phyloP scores from a whole-genome alignment of 2,329 filamentous ascomycete species.

The Conoideocrella luteorostrata region DNA sequence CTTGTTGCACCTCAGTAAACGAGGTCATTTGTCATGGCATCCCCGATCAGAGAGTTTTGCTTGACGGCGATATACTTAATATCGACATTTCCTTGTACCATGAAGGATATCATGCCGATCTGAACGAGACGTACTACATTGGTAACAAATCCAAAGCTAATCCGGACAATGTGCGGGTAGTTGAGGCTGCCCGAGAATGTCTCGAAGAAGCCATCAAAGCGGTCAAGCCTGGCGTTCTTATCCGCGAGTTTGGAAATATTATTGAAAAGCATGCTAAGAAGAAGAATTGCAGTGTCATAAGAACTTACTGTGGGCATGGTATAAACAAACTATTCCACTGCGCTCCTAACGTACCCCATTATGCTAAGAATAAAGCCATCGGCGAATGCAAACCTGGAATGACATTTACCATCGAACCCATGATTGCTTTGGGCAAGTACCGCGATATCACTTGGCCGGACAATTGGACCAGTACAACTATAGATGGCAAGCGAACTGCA shows the following conservation, averaged over 20 bases:
- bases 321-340: conserved; percentile 92
- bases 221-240: conserved; percentile 87
- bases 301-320: conserved; percentile 93
- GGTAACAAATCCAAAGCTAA: conserved; percentile 80
- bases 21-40: conserved; percentile 99
- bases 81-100: conserved; percentile 95
- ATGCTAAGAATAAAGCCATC: conserved; percentile 96
- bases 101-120: conserved; percentile 87
- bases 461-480: conserved; percentile 94
- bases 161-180: conserved; percentile 80
- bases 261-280: conserved; percentile 94
- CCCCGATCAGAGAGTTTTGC: conserved; percentile 77
- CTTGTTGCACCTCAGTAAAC: conserved; percentile 91
- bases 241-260: conserved; percentile 86
- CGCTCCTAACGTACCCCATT: conserved; percentile 91
- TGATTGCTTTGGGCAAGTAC: conserved; percentile 90
- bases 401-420: conserved; percentile 98
- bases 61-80: conserved; percentile 95
- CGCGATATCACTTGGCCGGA: conserved; percentile 96
- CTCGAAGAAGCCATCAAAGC: conserved; percentile 84
- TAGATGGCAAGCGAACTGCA: conserved; percentile 81
- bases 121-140: conserved; percentile 99
- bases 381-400: conserved; percentile 92
- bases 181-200: conserved; percentile 84
- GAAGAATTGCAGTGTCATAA: conserved; percentile 80